Percentiles rank a stretch among this genome's conserved stretches.
Evolutionary conservation across 805 yeast genomes (phyloP).

Genomic region (Blastobotrys peoriensis): DNA sequence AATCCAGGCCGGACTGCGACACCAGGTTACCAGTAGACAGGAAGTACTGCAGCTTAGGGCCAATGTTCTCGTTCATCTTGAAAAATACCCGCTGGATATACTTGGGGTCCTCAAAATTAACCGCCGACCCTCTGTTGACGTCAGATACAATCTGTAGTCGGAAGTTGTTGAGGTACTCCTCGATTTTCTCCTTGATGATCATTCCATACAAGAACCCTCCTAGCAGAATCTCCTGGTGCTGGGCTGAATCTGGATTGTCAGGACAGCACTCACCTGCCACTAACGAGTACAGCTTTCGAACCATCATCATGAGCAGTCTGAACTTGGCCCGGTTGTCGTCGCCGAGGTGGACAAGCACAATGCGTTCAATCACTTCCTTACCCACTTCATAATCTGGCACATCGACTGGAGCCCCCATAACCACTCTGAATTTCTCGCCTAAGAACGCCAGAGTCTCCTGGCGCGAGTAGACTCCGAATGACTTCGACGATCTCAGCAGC

Average conservation of each 20-base stretch:
- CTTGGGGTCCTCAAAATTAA: slow-evolving; percentile 76
- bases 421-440: slow-evolving; percentile 94
- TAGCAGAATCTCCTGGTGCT: slow-evolving; percentile 91
- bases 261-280: slow-evolving; percentile 97
- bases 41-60: slow-evolving; percentile 89
- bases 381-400: slow-evolving; percentile 89
- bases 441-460: slow-evolving; percentile 88
- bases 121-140: slow-evolving; percentile 67
- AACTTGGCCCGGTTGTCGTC: slow-evolving; percentile 68
- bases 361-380: slow-evolving; percentile 68
- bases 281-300: slow-evolving; percentile 86
- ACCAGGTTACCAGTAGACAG: slow-evolving; percentile 95
- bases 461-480: slow-evolving; percentile 68
- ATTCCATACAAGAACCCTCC: slow-evolving; percentile 97
- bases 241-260: slow-evolving; percentile 98
- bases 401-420: slow-evolving; percentile 83
- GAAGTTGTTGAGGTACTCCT: slow-evolving; percentile 77
- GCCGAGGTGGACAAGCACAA: slow-evolving; percentile 79
- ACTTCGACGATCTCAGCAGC: slow-evolving; percentile 80
- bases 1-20: slow-evolving; percentile 93
- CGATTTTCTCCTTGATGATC: slow-evolving; percentile 94
- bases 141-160: slow-evolving; percentile 72
- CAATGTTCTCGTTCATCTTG: slow-evolving; percentile 87
- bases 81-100: slow-evolving; percentile 74
- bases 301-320: slow-evolving; percentile 84